A percentile compares a stretch with the other conserved stretches of the same genome.
phyloP scores from a whole-genome alignment of 1,139 yeast genomes.

The Entelexis paramagnoliae region DNA sequence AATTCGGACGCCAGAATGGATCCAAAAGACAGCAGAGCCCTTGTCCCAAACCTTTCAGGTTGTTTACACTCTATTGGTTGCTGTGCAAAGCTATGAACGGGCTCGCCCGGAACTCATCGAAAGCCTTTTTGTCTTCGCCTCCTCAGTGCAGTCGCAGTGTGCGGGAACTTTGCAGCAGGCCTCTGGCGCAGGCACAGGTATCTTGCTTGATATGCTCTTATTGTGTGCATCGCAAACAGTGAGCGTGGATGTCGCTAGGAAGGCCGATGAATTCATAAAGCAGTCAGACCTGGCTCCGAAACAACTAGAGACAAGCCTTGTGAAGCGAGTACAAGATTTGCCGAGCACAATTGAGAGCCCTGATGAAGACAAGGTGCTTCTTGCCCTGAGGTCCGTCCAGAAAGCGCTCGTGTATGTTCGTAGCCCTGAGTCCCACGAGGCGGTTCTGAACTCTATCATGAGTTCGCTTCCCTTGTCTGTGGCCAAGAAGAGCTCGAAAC shows the following conservation, averaged over 20 bases:
- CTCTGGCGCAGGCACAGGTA: neutral
- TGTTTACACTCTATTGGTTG: neutral
- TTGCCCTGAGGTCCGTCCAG: constrained; percentile 1
- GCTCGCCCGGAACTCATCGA: constrained; percentile 30
- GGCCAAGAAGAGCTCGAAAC: neutral
- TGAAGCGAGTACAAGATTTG: constrained; percentile 1
- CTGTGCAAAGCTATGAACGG: constrained; percentile 1
- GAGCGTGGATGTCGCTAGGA: neutral
- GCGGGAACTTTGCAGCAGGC: constrained; percentile 28
- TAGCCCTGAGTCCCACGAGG: neutral
- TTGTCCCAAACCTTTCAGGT: constrained; percentile 11
- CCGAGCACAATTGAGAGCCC: constrained; percentile 3
- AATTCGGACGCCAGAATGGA: constrained; percentile 14
- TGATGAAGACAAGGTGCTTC: neutral
- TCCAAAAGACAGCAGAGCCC: constrained; percentile 12
- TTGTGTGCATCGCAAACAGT: constrained; percentile 21
- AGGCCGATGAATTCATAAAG: constrained; percentile 6
- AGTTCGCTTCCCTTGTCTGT: constrained; percentile 6
- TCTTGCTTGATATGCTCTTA: constrained; percentile 29
- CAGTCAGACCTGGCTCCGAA: neutral
- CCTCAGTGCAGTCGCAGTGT: constrained; percentile 29
- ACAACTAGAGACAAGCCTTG: neutral
- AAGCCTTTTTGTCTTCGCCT: constrained; percentile 30
- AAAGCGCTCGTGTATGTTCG: neutral
- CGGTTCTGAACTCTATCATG: constrained; percentile 9